These are phyloP conservation scores for Aegilops longissima DNA, from an alignment of 176 grass and related monocot genomes.

Conservation along the genomic window DNA sequence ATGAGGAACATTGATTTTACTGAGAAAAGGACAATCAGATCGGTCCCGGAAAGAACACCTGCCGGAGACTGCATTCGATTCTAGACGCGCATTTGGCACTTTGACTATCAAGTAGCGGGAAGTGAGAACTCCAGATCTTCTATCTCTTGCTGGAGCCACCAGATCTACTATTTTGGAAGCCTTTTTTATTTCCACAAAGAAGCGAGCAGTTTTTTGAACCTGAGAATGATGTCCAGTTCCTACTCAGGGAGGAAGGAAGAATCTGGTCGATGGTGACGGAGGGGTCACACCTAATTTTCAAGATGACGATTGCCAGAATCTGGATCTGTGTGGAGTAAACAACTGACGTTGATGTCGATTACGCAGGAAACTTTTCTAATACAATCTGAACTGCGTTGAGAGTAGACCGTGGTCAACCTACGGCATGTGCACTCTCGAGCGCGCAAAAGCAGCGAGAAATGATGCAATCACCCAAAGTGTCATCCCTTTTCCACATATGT, in stretches of 20 bases:
- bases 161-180: too few relatives aligned
- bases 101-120: not conserved
- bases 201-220: not conserved
- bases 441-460: conserved; percentile 7
- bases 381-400: not conserved
- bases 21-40: not conserved
- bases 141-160: not conserved
- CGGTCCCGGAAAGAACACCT: not conserved
- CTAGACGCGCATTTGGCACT: not conserved
- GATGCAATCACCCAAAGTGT: conserved; percentile 29
- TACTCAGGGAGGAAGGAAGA: not conserved
- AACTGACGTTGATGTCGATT: conserved; percentile 2
- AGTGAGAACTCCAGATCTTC: not conserved
- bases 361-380: not conserved
- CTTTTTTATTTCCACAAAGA: not conserved
- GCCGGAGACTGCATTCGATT: not conserved
- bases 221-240: not conserved
- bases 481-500: not conserved
- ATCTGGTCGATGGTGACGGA: conserved; percentile 29
- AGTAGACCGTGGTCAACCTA: conserved; percentile 28
- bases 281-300: conserved; percentile 8
- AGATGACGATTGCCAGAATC: not conserved
- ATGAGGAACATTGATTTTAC: not conserved
- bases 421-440: conserved; percentile 4
- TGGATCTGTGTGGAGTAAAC: not conserved